phyloP scores from a whole-genome alignment of 169 alveolate genomes.

The Eimeria sp. region DNA sequence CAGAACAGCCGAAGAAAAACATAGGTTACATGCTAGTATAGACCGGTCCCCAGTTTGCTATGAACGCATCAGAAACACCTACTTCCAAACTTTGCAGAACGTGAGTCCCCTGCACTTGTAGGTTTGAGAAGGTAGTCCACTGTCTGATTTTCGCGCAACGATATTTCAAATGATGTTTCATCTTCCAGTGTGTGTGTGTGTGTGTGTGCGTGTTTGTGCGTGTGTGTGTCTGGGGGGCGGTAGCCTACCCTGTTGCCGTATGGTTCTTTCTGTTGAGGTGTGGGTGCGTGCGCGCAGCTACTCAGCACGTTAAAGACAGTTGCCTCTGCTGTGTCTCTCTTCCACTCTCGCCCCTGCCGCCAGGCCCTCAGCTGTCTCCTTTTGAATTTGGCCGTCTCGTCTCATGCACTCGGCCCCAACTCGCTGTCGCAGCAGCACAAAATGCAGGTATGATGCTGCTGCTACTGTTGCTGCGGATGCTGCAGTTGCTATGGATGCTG shows the following conservation, averaged over 20 bases:
- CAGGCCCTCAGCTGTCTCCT: conserved; percentile 33
- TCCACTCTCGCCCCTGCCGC: conserved; percentile 39
- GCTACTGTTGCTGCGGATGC: neutral
- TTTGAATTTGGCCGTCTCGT: conserved; percentile 47
- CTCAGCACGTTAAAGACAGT: neutral
- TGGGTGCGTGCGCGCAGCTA: conserved; percentile 8
- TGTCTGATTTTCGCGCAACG: too few relatives aligned
- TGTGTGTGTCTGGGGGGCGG: neutral
- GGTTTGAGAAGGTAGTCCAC: neutral
- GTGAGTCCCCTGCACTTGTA: too few relatives aligned
- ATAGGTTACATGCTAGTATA: too few relatives aligned
- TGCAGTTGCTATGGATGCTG: neutral
- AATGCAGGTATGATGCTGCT: conserved; percentile 27
- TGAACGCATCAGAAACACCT: too few relatives aligned
- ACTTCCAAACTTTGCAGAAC: too few relatives aligned
- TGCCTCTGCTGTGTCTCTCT: neutral
- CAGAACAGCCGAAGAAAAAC: too few relatives aligned
- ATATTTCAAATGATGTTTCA: too few relatives aligned
- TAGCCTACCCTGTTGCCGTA: neutral
- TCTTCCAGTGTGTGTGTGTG: neutral
- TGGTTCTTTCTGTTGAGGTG: neutral
- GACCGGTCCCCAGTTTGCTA: too few relatives aligned
- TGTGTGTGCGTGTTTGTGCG: neutral
- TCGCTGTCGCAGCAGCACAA: conserved; percentile 10
- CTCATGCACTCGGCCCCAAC: conserved; percentile 1